phyloP scores from a whole-genome alignment of 306 rosid genomes.

The Hippophae rhamnoides region DNA sequence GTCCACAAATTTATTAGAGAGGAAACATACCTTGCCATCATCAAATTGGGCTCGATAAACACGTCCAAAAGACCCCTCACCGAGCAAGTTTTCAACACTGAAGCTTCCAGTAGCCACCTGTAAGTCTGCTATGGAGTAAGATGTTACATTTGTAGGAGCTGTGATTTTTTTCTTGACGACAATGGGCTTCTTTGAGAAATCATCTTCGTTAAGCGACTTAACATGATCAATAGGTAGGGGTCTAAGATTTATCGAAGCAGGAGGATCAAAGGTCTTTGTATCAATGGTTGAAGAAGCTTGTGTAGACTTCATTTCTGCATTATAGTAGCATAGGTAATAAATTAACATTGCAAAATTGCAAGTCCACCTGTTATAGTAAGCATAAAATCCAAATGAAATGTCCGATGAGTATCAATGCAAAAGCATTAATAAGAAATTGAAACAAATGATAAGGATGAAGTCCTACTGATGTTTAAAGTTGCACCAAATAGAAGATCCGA shows the following conservation, averaged over 20 bases:
- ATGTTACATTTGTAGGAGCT: constrained; percentile 55
- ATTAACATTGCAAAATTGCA: not conserved
- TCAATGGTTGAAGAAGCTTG: constrained; percentile 46
- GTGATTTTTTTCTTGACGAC: constrained; percentile 40
- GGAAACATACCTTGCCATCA: constrained; percentile 65
- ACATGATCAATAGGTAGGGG: constrained; percentile 89
- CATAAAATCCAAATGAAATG: not conserved
- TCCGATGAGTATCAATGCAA: constrained; percentile 4
- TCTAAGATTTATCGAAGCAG: constrained; percentile 53
- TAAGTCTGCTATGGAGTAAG: constrained; percentile 83
- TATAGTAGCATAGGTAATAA: constrained; percentile 10
- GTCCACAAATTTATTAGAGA: constrained; percentile 5
- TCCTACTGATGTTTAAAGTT: constrained; percentile 8
- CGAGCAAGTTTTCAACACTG: constrained; percentile 73
- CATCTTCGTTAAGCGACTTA: constrained; percentile 72
- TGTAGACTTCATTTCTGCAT: constrained; percentile 65
- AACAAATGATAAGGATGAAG: constrained; percentile 1
- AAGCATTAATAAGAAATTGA: not conserved
- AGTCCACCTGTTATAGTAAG: not conserved
- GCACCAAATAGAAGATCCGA: constrained; percentile 14
- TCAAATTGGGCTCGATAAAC: constrained; percentile 84
- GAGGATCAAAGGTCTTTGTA: constrained; percentile 49
- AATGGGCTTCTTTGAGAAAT: constrained; percentile 44
- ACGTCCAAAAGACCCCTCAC: constrained; percentile 91
- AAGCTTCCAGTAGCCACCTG: constrained; percentile 98